Base-by-base conservation (phyloP, 2,329 filamentous ascomycete species). In the Sporothrix dimorphospora region DNA sequence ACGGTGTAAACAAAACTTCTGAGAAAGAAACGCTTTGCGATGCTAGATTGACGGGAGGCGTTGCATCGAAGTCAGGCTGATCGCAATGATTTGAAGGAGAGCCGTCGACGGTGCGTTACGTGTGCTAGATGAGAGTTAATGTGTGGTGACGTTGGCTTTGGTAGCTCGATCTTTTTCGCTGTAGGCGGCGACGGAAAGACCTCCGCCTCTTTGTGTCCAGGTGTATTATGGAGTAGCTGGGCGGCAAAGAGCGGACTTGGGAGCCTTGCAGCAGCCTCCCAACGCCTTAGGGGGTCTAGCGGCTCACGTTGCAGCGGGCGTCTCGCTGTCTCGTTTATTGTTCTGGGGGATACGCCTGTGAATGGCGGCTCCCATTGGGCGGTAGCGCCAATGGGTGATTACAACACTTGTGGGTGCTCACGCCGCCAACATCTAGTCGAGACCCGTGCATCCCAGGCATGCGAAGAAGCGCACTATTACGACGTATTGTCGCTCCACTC, bases 141-240 rank as follows among this genome's bases (percentile, higher is more conserved):
- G 61, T 49, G 65, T 67, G 65, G 65, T 67, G 65, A 67, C 65
- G 65, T 67, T 67, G 30, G 55, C 55, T 59, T 59, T 38, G 45
- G 65, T 67, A 67, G 65, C 65, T 67, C 12, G 45, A 27, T 2
- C 27, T 16, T 19, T 57, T 38, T 34, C 27, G 47, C 19, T 49
- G 30, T 38, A 67, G 65, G 65, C 63, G 63, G 63, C 65, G 19
- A 34, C 45, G 45, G 53, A 67, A 67, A 38, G 16, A 38, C 38
- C 42, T 49, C 34, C 30, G 42, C 27, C 45, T 67, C 63, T 3
- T n/a, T 67, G 24, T 6, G 3, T 7, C 9, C 3, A 6, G 30
- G 51, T 55, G 51, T 55, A 34, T 12, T 55, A 34, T 12, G 9
- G 34, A 40, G 16, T 49, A 40, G 19, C 8, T 49, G 65, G 45